Evolutionary conservation across 257 asterid genomes (phyloP).

Genomic region (Forsythia viridissima): DNA sequence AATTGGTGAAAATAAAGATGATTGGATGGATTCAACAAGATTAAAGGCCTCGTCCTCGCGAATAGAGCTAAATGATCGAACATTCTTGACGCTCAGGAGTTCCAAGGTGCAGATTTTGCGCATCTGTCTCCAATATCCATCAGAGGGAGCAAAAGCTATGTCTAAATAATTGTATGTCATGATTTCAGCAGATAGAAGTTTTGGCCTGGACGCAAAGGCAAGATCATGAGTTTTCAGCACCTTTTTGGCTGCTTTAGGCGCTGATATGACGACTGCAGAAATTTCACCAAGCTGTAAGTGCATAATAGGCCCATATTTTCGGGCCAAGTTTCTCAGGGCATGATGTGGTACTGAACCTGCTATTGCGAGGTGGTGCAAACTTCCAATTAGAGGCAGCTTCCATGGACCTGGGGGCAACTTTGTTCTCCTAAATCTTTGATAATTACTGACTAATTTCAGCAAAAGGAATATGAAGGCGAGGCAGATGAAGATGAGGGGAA

Average conservation of each 20-base stretch:
- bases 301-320: slow-evolving; percentile 30
- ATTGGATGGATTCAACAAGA: not conserved
- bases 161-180: slow-evolving; percentile 21
- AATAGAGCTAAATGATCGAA: slow-evolving; percentile 9
- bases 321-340: slow-evolving; percentile 11
- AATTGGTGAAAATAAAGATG: not conserved
- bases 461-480: not conserved
- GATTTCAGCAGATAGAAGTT: not conserved
- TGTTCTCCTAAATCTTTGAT: not conserved
- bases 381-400: slow-evolving; percentile 24
- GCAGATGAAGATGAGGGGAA: not conserved
- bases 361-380: slow-evolving; percentile 9
- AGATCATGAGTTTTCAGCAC: slow-evolving; percentile 27
- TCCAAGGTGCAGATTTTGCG: slow-evolving; percentile 23
- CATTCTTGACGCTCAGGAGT: slow-evolving; percentile 19
- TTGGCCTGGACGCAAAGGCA: slow-evolving; percentile 24
- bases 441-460: not conserved
- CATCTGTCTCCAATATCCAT: slow-evolving; percentile 32
- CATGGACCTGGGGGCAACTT: slow-evolving; percentile 24
- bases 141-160: slow-evolving; percentile 28
- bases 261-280: slow-evolving; percentile 18
- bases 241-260: slow-evolving; percentile 21
- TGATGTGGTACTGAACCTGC: slow-evolving; percentile 11
- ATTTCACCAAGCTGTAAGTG: slow-evolving; percentile 24
- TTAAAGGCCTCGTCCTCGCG: slow-evolving; percentile 23